Evolutionary conservation across 2,329 filamentous ascomycete species (phyloP).

Genomic region (Peltaster fructicola): DNA sequence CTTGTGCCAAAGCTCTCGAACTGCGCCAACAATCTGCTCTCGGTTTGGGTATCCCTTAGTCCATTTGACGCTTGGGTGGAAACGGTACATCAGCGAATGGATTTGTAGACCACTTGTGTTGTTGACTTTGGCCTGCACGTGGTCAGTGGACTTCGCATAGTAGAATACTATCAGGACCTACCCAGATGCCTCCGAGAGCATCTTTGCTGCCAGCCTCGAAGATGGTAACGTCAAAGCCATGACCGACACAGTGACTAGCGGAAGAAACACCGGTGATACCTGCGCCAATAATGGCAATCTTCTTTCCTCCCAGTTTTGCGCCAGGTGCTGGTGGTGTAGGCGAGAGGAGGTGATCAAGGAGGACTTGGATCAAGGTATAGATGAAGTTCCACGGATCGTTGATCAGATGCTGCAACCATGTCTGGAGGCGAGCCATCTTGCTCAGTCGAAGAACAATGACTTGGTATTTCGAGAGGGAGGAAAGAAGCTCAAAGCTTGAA

Average conservation of each 20-base stretch:
- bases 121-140: constrained; percentile 29
- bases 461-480: no score
- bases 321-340: constrained; percentile 48
- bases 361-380: constrained; percentile 47
- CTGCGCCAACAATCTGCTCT: constrained; percentile 55
- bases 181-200: no score
- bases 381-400: constrained; percentile 37
- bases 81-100: constrained; percentile 74
- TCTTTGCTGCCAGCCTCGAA: constrained; percentile 56
- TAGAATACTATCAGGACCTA: no score
- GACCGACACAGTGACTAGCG: constrained; percentile 66
- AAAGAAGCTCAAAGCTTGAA: no score
- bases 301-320: constrained; percentile 40
- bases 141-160: no score
- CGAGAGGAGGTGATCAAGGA: constrained; percentile 47
- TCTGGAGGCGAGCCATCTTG: constrained; percentile 6
- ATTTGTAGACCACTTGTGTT: constrained; percentile 69
- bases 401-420: constrained; percentile 13
- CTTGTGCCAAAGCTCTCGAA: constrained; percentile 53
- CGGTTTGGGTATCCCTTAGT: constrained; percentile 59
- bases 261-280: constrained; percentile 57
- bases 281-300: constrained; percentile 29
- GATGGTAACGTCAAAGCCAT: constrained; percentile 66
- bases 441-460: no score
- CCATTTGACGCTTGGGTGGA: constrained; percentile 66